Percentiles rank a stretch among this genome's conserved stretches.
These are phyloP conservation scores for Adansonia gregorii DNA, from an alignment of 441 rosid species.

Conservation along the genomic window DNA sequence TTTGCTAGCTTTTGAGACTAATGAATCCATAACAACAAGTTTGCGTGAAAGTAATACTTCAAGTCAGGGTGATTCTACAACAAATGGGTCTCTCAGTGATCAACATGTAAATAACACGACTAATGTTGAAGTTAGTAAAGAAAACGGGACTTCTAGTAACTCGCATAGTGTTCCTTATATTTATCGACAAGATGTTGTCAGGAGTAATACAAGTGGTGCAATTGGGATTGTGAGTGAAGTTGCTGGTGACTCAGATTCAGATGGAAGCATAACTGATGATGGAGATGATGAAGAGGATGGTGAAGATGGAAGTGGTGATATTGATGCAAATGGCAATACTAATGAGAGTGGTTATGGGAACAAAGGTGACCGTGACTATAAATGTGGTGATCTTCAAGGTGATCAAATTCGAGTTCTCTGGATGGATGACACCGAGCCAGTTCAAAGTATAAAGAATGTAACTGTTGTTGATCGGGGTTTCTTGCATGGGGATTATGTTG, in stretches of 20 bases:
- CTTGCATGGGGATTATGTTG: constrained; percentile 89
- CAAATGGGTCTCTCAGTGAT: constrained; percentile 35
- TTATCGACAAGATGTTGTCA: constrained; percentile 9
- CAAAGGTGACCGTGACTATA: constrained; percentile 36
- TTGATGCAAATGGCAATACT: constrained; percentile 40
- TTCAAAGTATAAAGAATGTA: constrained; percentile 60
- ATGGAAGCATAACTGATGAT: constrained; percentile 53
- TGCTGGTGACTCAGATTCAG: constrained; percentile 28
- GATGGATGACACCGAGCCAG: constrained; percentile 75
- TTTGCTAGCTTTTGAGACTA: constrained; percentile 31
- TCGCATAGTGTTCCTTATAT: constrained; percentile 45
- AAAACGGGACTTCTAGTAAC: constrained; percentile 38
- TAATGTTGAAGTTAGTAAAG: constrained; percentile 32
- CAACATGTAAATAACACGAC: constrained; percentile 33
- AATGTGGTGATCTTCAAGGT: constrained; percentile 62
- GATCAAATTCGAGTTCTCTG: constrained; percentile 89
- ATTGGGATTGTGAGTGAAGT: constrained; percentile 8
- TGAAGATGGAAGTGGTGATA: constrained; percentile 38
- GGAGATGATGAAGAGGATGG: constrained; percentile 39
- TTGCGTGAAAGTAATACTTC: constrained; percentile 29
- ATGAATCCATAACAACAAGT: constrained; percentile 40
- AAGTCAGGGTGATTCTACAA: constrained; percentile 32
- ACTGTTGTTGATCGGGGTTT: constrained; percentile 86
- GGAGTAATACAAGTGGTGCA: neutral
- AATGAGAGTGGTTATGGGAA: constrained; percentile 36